phyloP scores from a whole-genome alignment of 2,329 filamentous ascomycete species.

The Exophiala mesophila region DNA sequence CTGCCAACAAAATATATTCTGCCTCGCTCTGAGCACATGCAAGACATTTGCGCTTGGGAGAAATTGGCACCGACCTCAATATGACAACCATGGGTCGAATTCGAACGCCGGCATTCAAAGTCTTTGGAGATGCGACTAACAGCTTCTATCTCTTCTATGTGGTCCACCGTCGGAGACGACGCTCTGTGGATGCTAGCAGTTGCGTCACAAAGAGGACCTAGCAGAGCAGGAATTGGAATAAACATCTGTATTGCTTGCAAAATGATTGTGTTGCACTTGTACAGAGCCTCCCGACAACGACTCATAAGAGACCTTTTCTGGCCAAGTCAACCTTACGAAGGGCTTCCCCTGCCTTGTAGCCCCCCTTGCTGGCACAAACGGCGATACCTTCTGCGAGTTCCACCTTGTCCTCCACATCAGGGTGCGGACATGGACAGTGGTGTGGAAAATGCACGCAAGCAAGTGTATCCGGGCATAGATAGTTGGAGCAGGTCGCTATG shows the following conservation, averaged over 20 bases:
- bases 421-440: conserved; percentile 90
- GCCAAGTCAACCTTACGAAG: conserved; percentile 47
- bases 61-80: no score
- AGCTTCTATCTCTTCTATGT: no score
- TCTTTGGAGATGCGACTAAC: no score
- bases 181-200: no score
- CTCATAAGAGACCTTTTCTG: conserved; percentile 45
- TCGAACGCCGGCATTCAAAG: no score
- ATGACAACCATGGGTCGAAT: no score
- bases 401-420: conserved; percentile 70
- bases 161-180: no score
- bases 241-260: neutral
- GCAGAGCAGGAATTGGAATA: neutral
- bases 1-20: no score
- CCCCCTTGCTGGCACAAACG: conserved; percentile 46
- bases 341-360: conserved; percentile 44
- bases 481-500: conserved; percentile 80
- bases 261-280: no score
- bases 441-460: conserved; percentile 95
- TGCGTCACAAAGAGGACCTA: no score
- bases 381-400: conserved; percentile 50
- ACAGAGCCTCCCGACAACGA: neutral
- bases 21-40: no score
- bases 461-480: conserved; percentile 89
- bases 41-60: no score